These are phyloP conservation scores for Parvularia atlantis DNA, from an alignment of 78 protist genomes.

Conservation along the genomic window DNA sequence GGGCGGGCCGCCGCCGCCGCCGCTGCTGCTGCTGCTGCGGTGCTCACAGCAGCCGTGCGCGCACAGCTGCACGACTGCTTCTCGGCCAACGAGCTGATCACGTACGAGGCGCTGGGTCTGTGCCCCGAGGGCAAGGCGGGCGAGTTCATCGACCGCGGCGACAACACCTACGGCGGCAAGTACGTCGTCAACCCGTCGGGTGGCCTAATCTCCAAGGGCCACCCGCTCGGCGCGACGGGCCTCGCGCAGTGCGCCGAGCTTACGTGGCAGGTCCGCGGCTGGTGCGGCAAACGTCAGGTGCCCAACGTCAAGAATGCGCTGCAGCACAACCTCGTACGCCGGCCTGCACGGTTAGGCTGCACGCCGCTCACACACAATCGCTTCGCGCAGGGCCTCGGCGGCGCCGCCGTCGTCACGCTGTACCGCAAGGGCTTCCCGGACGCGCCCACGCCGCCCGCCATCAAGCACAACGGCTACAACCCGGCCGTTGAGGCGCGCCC, in stretches of 20 bases:
- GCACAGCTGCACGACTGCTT: constrained; percentile 48
- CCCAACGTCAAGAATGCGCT: not conserved
- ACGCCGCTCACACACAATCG: too few relatives aligned
- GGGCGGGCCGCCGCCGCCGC: too few relatives aligned
- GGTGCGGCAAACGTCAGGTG: constrained; percentile 19
- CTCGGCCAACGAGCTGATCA: constrained; percentile 38
- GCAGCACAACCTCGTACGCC: constrained; percentile 35
- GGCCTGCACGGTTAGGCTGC: too few relatives aligned
- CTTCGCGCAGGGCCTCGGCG: constrained; percentile 37
- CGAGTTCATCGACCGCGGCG: constrained; percentile 12
- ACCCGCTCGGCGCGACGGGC: constrained; percentile 16
- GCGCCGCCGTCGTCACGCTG: constrained; percentile 21
- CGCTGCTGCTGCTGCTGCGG: too few relatives aligned
- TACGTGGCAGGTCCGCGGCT: constrained; percentile 30
- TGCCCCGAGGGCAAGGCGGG: constrained; percentile 19
- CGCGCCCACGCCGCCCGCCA: too few relatives aligned
- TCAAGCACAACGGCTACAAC: too few relatives aligned
- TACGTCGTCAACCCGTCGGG: constrained; percentile 38
- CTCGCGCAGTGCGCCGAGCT: constrained; percentile 28
- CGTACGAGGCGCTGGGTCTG: constrained; percentile 34
- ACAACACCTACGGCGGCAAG: constrained; percentile 45
- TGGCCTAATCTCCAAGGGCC: constrained; percentile 30
- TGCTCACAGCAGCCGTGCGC: too few relatives aligned
- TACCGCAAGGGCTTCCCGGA: too few relatives aligned
- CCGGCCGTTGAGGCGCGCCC: too few relatives aligned